These are phyloP conservation scores for Westerdykella sp. DNA, from an alignment of 2,329 filamentous ascomycete species.

Conservation along the genomic window DNA sequence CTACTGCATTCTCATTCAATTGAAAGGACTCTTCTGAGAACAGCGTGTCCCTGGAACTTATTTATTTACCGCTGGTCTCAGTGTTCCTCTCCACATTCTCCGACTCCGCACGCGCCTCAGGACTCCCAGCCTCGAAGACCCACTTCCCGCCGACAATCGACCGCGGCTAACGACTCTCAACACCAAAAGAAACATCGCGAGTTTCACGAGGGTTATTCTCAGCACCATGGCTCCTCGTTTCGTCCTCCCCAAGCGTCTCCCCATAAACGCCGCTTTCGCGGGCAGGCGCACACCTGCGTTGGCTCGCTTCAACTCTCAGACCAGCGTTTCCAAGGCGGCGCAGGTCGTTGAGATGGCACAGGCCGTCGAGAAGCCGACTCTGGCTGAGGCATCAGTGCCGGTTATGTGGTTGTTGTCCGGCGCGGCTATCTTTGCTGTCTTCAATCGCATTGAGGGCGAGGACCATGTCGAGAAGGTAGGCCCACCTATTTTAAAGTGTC, in stretches of 20 bases:
- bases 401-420: slow-evolving; percentile 28
- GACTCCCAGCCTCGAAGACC: no score
- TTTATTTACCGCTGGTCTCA: no score
- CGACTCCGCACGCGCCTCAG: no score
- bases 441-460: slow-evolving; percentile 23
- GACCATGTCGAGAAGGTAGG: slow-evolving; percentile 27
- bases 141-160: no score
- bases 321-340: slow-evolving; percentile 15
- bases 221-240: slow-evolving; percentile 11
- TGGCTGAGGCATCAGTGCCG: slow-evolving; percentile 28
- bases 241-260: slow-evolving; percentile 16
- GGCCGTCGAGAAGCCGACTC: slow-evolving; percentile 27
- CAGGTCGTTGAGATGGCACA: slow-evolving; percentile 27
- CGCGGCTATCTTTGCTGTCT: slow-evolving; percentile 21
- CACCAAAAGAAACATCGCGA: no score
- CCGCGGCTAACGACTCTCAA: no score
- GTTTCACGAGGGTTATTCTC: background rate
- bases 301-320: slow-evolving; percentile 28
- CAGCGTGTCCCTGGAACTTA: no score
- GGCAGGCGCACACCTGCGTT: slow-evolving; percentile 16
- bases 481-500: background rate
- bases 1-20: no score
- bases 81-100: no score
- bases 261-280: slow-evolving; percentile 17
- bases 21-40: no score